Percentiles rank a stretch among this genome's conserved stretches.
These are phyloP conservation scores for Pseudozyma thailandica DNA, from an alignment of 1,284 basidiomycete species.

Conservation along the genomic window DNA sequence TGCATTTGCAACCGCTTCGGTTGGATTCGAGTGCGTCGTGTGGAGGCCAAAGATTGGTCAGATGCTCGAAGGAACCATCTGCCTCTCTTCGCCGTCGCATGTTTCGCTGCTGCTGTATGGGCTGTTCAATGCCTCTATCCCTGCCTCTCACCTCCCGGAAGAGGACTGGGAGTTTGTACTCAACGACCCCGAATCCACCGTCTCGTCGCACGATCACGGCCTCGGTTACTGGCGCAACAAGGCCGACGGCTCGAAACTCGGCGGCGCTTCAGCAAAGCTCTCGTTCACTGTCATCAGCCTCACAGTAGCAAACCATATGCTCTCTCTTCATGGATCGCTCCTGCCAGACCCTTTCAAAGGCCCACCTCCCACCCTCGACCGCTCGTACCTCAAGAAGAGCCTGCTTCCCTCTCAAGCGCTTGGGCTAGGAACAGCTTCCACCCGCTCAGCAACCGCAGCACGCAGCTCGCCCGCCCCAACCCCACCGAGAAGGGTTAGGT, in stretches of 20 bases:
- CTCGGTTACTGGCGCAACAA: conserved; percentile 84
- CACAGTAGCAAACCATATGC: conserved; percentile 92
- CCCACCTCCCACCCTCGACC: conserved; percentile 49
- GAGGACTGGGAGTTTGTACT: conserved; percentile 89
- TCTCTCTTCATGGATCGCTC: conserved; percentile 90
- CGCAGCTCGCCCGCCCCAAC: not conserved
- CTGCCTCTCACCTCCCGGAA: conserved; percentile 85
- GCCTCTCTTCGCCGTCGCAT: conserved; percentile 91
- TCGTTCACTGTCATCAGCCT: conserved; percentile 91
- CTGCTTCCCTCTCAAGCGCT: conserved; percentile 37
- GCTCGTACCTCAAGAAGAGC: conserved; percentile 43
- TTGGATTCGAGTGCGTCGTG: conserved; percentile 83
- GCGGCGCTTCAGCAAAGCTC: conserved; percentile 77
- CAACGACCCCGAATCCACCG: conserved; percentile 66
- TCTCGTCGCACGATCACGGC: conserved; percentile 34
- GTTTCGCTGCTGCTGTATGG: conserved; percentile 90
- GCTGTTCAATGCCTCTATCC: conserved; percentile 97
- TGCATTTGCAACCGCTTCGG: conserved; percentile 81
- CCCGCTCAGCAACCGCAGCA: not conserved
- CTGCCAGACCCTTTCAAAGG: conserved; percentile 82
- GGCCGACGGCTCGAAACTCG: conserved; percentile 77
- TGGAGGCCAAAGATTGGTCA: conserved; percentile 90
- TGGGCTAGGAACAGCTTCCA: conserved; percentile 10
- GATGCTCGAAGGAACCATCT: conserved; percentile 85
- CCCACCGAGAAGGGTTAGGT: conserved; percentile 32